Conservation (phyloP, 208 protist species). For the Leishmania guyanensis region DNA sequence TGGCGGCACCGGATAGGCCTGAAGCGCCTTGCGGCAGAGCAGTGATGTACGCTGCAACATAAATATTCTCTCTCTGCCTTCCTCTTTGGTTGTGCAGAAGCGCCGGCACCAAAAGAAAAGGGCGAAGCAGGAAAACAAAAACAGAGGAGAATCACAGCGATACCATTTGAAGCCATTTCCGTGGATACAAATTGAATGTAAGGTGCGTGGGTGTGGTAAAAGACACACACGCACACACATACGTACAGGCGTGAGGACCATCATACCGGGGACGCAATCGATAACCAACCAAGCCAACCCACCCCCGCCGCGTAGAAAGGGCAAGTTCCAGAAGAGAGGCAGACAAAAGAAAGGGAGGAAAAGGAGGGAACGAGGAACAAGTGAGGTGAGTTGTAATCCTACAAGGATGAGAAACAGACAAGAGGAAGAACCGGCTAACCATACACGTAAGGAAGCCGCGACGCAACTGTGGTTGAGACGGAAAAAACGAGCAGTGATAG, state of each 20-base stretch:
- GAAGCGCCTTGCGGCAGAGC: constrained; percentile 64
- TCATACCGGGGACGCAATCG: neutral
- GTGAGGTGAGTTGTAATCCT: neutral
- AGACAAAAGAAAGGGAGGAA: neutral
- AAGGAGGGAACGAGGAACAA: neutral
- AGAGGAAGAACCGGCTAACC: neutral
- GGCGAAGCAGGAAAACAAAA: neutral
- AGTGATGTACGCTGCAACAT: constrained; percentile 58
- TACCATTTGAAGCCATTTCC: neutral
- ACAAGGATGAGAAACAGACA: neutral
- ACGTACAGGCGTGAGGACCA: neutral
- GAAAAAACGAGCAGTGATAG: neutral
- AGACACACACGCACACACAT: neutral
- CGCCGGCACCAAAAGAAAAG: neutral
- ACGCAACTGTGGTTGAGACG: neutral
- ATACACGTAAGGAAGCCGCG: neutral
- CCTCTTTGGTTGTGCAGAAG: neutral
- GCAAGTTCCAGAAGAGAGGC: neutral
- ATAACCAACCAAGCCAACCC: neutral
- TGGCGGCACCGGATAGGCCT: constrained; percentile 83
- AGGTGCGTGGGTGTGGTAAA: neutral
- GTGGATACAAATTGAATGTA: neutral
- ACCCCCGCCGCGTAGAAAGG: neutral
- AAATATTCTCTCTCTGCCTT: neutral
- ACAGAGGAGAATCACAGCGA: neutral